A percentile compares a stretch with the other conserved stretches of the same genome.
These are phyloP conservation scores for Elaeis guineensis DNA, from an alignment of 176 grass and related monocot species.

Conservation along the genomic window DNA sequence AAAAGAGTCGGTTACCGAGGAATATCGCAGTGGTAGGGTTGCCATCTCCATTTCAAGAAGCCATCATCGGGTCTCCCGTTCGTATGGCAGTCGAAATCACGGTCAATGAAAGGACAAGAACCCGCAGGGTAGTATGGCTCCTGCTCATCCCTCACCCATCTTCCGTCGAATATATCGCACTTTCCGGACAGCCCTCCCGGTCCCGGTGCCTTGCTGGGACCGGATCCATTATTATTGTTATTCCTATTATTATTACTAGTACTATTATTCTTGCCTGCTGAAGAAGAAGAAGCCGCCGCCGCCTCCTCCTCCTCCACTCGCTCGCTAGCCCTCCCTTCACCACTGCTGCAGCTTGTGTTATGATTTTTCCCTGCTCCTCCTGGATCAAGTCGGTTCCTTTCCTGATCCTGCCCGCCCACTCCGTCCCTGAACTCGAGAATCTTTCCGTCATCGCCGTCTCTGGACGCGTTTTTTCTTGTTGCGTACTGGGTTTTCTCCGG, in stretches of 20 bases:
- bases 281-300: too few relatives aligned
- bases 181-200: not conserved
- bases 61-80: constrained; percentile 58
- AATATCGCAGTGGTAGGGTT: constrained; percentile 58
- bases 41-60: constrained; percentile 86
- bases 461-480: too few relatives aligned
- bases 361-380: too few relatives aligned
- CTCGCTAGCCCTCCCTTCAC: too few relatives aligned
- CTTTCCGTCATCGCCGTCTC: too few relatives aligned
- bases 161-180: constrained; percentile 63
- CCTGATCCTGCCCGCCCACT: too few relatives aligned
- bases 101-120: constrained; percentile 56
- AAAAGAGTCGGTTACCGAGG: constrained; percentile 30
- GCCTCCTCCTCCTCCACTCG: too few relatives aligned
- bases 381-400: too few relatives aligned
- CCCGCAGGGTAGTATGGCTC: constrained; percentile 39
- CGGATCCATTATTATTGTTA: not conserved
- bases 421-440: too few relatives aligned
- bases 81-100: constrained; percentile 84
- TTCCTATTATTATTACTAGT: not conserved
- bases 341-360: too few relatives aligned
- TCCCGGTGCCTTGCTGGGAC: not conserved
- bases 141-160: constrained; percentile 71
- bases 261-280: too few relatives aligned
- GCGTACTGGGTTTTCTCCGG: too few relatives aligned